Evolutionary conservation across 352 stramenopile genomes (phyloP).

Genomic region (Pythium sukuiense): DNA sequence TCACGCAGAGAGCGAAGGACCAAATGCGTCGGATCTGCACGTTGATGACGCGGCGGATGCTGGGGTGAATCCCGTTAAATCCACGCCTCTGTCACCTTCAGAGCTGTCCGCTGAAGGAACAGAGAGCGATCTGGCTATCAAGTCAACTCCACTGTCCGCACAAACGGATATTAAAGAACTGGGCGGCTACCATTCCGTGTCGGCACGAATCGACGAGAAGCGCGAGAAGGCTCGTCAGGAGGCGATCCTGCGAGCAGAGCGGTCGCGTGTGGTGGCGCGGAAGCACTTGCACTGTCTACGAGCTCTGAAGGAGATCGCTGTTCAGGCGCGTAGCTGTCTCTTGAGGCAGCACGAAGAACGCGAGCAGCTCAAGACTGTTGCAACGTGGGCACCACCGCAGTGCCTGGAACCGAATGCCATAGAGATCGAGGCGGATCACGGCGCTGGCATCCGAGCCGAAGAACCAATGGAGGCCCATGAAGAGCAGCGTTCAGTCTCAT

Average conservation of each 20-base stretch:
- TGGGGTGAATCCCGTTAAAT: not conserved
- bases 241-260: conserved; percentile 45
- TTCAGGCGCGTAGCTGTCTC: conserved; percentile 34
- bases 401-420: not conserved
- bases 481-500: conserved; percentile 2
- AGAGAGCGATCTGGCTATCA: not conserved
- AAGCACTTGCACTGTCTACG: conserved; percentile 51
- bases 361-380: not conserved
- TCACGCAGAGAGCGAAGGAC: not conserved
- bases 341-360: conserved; percentile 26
- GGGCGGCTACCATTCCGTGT: conserved; percentile 19
- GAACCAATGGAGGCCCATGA: not conserved
- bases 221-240: conserved; percentile 29
- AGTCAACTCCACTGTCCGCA: not conserved
- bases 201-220: conserved; percentile 18
- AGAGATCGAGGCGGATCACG: not conserved
- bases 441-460: not conserved
- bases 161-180: not conserved
- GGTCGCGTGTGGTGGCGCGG: conserved; percentile 43
- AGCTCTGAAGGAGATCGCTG: conserved; percentile 44
- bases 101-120: not conserved
- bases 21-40: not conserved
- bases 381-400: not conserved
- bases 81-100: not conserved
- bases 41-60: not conserved